Evolutionary conservation across 768 basidiomycete genomes (phyloP).

Genomic region (Termitomyces eurrhizus): DNA sequence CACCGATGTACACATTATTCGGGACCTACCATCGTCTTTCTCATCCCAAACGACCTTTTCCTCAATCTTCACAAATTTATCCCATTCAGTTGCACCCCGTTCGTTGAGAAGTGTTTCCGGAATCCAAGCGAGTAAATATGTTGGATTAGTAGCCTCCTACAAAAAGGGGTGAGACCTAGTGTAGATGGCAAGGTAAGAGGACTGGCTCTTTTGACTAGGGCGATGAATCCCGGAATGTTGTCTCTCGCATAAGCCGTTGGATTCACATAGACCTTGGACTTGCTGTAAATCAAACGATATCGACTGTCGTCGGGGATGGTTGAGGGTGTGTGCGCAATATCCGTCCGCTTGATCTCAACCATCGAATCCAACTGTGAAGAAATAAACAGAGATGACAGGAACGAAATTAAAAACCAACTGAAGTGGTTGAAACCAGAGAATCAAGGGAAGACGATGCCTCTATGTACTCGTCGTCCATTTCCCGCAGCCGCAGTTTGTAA

Average conservation of each 20-base stretch:
- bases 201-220: conserved; percentile 84
- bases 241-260: conserved; percentile 90
- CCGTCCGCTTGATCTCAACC: conserved; percentile 67
- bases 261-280: conserved; percentile 94
- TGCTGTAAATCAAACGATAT: conserved; percentile 79
- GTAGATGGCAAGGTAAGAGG: not conserved
- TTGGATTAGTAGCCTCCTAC: conserved; percentile 72
- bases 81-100: conserved; percentile 80
- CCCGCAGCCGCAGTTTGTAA: conserved; percentile 15
- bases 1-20: conserved; percentile 1
- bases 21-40: conserved; percentile 65
- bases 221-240: conserved; percentile 92
- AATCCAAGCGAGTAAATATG: conserved; percentile 88
- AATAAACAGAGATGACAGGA: not conserved
- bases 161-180: conserved; percentile 4
- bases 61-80: conserved; percentile 86
- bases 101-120: conserved; percentile 83
- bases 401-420: conserved; percentile 31
- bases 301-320: conserved; percentile 49
- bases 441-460: conserved; percentile 34
- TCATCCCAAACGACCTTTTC: conserved; percentile 55
- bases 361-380: conserved; percentile 50
- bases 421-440: conserved; percentile 42
- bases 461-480: conserved; percentile 18
- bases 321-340: conserved; percentile 21